A percentile compares a stretch with the other conserved stretches of the same genome.
Evolutionary conservation across 2,329 filamentous ascomycete genomes (phyloP).

Genomic region (Sordariomycetes sp.): DNA sequence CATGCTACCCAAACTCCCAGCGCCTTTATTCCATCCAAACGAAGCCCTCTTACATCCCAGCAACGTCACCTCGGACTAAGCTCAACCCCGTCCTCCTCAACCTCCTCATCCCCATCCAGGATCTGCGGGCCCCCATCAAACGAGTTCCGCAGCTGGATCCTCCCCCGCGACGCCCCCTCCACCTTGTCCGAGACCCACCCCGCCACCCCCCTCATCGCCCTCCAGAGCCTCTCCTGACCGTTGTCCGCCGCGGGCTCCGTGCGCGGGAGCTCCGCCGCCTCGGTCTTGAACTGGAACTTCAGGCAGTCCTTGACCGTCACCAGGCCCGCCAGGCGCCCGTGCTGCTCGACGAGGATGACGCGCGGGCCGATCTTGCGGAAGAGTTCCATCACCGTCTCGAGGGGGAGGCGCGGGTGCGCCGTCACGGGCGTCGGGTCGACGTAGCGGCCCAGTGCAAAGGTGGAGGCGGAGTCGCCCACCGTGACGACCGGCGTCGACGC

Average conservation of each 20-base stretch:
- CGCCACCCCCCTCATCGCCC: slow-evolving; percentile 37
- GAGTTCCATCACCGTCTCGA: slow-evolving; percentile 97
- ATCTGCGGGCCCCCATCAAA: slow-evolving; percentile 30
- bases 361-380: slow-evolving; percentile 97
- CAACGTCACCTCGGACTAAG: slow-evolving; percentile 17
- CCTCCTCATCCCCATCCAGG: slow-evolving; percentile 30
- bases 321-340: slow-evolving; percentile 70
- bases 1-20: background rate
- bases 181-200: slow-evolving; percentile 50
- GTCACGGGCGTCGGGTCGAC: slow-evolving; percentile 84
- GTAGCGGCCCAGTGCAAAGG: slow-evolving; percentile 57
- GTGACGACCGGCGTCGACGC: slow-evolving; percentile 43
- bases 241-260: slow-evolving; percentile 45
- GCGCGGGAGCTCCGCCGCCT: slow-evolving; percentile 67
- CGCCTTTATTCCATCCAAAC: background rate
- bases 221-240: slow-evolving; percentile 57
- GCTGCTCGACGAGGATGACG: slow-evolving; percentile 86
- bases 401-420: slow-evolving; percentile 78
- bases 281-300: slow-evolving; percentile 94
- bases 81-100: slow-evolving; percentile 27
- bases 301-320: slow-evolving; percentile 96
- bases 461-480: slow-evolving; percentile 31
- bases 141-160: slow-evolving; percentile 37
- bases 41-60: background rate
- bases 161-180: slow-evolving; percentile 40